Evolutionary conservation across 202 grass and related monocot species (phyloP).

Genomic region (Zoysia matrella): DNA sequence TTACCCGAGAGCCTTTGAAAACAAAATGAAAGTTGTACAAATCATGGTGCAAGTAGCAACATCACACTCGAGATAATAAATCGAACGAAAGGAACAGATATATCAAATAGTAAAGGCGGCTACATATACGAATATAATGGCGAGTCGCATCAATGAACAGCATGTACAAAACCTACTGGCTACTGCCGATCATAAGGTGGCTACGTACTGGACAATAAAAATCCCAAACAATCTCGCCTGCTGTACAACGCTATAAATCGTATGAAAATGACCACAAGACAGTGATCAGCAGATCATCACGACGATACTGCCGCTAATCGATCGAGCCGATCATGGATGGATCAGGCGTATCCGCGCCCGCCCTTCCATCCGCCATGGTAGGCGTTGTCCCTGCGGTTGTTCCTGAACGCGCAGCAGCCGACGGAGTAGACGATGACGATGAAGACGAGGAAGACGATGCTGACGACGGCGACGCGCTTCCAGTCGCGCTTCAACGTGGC

Average conservation of each 20-base stretch:
- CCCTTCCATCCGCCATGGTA: constrained; percentile 58
- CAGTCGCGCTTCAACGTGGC: constrained; percentile 74
- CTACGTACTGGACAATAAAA: constrained; percentile 4
- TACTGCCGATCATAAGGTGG: background rate
- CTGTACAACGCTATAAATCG: constrained; percentile 41
- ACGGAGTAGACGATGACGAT: constrained; percentile 92
- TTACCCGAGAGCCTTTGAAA: too few species aligned
- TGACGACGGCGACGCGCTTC: constrained; percentile 76
- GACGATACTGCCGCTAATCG: background rate
- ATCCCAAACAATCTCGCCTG: constrained; percentile 21
- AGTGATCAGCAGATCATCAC: too few species aligned
- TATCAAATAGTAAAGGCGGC: background rate
- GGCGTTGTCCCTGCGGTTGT: constrained; percentile 71
- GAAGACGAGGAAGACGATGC: constrained; percentile 83
- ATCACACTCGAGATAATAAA: background rate
- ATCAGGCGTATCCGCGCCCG: constrained; percentile 57
- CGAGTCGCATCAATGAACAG: constrained; percentile 23
- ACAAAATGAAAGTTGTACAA: background rate
- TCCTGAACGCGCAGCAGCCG: constrained; percentile 93
- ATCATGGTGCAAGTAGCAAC: background rate
- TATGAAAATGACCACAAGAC: background rate
- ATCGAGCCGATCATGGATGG: background rate
- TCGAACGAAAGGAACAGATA: background rate
- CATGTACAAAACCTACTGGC: constrained; percentile 41
- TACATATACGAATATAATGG: constrained; percentile 25